A percentile compares a stretch with the other conserved stretches of the same genome.
phyloP scores from a whole-genome alignment of 371 early-diverging fungal genomes.

The Mucor saturninus region DNA sequence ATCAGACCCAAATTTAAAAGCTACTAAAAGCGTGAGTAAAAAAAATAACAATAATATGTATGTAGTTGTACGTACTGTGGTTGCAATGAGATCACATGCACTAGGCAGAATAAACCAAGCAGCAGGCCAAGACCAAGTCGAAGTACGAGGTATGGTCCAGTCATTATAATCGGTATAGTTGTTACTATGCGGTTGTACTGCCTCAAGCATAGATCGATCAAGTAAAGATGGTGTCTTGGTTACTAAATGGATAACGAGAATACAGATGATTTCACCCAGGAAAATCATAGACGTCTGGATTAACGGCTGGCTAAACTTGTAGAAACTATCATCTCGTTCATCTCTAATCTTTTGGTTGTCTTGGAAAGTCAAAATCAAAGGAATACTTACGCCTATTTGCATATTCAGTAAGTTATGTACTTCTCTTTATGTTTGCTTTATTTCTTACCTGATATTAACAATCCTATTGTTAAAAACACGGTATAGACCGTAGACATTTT shows the following conservation, averaged over 20 bases:
- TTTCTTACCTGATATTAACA: slow-evolving; percentile 30
- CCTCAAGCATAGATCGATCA: slow-evolving; percentile 40
- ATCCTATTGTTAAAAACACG: slow-evolving; percentile 29
- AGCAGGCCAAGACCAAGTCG: slow-evolving; percentile 36
- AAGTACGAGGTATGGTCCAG: slow-evolving; percentile 33
- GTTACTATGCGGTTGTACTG: slow-evolving; percentile 37
- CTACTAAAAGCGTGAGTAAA: slow-evolving; percentile 17
- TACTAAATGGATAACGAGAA: slow-evolving; percentile 42
- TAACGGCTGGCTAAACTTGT: slow-evolving; percentile 44
- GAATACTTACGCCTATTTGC: slow-evolving; percentile 44
- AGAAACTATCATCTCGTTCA: slow-evolving; percentile 21
- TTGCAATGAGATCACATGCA: slow-evolving; percentile 50
- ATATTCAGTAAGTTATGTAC: not conserved
- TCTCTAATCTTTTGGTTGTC: slow-evolving; percentile 37
- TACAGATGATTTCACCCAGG: slow-evolving; percentile 51
- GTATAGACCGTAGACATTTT: slow-evolving; percentile 26
- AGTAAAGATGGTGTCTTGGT: slow-evolving; percentile 39
- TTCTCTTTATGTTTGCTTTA: not conserved
- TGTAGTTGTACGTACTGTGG: slow-evolving; percentile 35
- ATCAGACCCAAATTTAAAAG: slow-evolving; percentile 49
- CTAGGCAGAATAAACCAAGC: slow-evolving; percentile 49
- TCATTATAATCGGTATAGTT: slow-evolving; percentile 25
- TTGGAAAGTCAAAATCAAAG: slow-evolving; percentile 51
- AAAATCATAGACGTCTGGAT: slow-evolving; percentile 55
- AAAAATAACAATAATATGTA: not conserved